Evolutionary conservation across 2,329 filamentous ascomycete species (phyloP).

Genomic region (Phoma sp.): DNA sequence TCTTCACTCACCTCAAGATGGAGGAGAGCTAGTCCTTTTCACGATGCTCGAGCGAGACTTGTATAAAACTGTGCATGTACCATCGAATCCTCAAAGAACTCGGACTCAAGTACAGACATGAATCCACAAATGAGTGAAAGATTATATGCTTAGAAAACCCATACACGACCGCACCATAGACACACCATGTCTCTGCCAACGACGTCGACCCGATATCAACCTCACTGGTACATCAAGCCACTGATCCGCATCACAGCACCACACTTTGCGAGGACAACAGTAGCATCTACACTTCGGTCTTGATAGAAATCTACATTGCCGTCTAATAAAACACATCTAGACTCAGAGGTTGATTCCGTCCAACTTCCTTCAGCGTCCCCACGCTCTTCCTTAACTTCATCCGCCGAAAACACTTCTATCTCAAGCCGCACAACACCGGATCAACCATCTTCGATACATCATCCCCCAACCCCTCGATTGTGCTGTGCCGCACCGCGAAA

Average conservation of each 20-base stretch:
- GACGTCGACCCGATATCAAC: slow-evolving; percentile 58
- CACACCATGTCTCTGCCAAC: background rate
- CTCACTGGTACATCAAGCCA: slow-evolving; percentile 52
- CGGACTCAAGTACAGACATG: no score
- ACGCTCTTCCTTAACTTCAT: slow-evolving; percentile 54
- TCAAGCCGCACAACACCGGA: slow-evolving; percentile 52
- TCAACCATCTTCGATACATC: slow-evolving; percentile 48
- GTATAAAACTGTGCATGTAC: no score
- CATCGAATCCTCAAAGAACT: no score
- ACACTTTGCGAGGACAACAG: slow-evolving; percentile 48
- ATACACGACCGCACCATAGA: no score
- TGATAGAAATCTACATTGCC: background rate
- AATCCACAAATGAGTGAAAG: no score
- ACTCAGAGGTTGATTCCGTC: slow-evolving; percentile 53
- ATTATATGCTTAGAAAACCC: no score
- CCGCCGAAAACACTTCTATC: slow-evolving; percentile 33
- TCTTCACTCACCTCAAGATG: no score
- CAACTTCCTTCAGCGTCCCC: slow-evolving; percentile 55
- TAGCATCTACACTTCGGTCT: slow-evolving; percentile 7
- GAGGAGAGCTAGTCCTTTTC: no score
- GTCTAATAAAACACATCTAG: slow-evolving; percentile 12
- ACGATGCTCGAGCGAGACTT: no score
- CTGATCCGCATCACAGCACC: slow-evolving; percentile 38
- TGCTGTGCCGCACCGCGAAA: slow-evolving; percentile 58
- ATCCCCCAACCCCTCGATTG: slow-evolving; percentile 55